Base-by-base conservation (phyloP, 352 stramenopile genomes). In the Phytopythium vexans region DNA sequence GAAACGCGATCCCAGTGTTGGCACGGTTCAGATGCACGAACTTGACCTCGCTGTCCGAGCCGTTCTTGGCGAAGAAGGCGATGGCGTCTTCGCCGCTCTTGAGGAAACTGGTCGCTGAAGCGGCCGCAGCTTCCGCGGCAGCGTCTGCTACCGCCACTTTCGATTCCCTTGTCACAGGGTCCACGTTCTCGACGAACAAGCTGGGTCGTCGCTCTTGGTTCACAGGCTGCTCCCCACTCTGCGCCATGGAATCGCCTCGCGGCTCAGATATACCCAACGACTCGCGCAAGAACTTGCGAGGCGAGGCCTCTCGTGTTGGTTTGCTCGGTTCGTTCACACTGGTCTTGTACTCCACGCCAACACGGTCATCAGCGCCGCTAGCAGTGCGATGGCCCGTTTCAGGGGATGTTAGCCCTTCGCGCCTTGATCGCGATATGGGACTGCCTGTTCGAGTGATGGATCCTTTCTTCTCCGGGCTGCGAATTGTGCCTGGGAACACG, bases 21-120 rank as follows among this genome's bases (percentile, higher is more conserved):
- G 86, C 82, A 15, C 88, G 82, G 44, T 98, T 96, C 4, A 98
- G 54, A 54, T 97, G 88, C 27, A 98, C 89, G 52, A 98, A 98
- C 71, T 98, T 98, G 52, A 98, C 92, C 47, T 92, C 83, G 46
- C 73, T 96, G 40, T 92, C 86, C 2, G 88, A 86, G 21, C 92
- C 89, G 59, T 97, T 92, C 47, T 92, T 82, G 1, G 89, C 92
- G 41, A 98, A 98, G 54, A 98, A 98, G 1, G 95, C 89, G 32
- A 98, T 97, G 1, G 88, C 79, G 52, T 98, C 93, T 60, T 98
- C 91, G 4, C 90, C 88, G 0, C 82, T 81, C 36, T 82, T 82
- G 0, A 92, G 49, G 37, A 90, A 88, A 0, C 68, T 70, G 14
- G 65, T 74, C 0, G 77, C 75, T 15, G 65, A 77, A 5, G 66